Conservation (phyloP, 768 basidiomycete genomes). For the Boletus patriciae region DNA sequence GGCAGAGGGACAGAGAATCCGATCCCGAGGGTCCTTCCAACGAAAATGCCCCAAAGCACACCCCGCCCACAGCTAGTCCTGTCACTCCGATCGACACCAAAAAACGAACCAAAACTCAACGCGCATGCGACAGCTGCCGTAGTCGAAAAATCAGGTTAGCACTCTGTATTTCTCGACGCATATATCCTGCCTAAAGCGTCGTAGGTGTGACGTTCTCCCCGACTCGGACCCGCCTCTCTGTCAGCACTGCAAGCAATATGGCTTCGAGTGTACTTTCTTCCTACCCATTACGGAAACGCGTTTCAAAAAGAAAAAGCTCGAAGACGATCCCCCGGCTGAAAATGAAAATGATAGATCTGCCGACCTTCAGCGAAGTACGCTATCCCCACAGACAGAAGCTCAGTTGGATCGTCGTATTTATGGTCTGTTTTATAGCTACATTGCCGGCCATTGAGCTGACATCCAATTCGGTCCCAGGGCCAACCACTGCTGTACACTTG, state of each 20-base stretch:
- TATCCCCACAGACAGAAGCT: constrained; percentile 48
- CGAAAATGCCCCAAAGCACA: constrained; percentile 40
- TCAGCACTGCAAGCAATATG: constrained; percentile 93
- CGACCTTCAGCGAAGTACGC: constrained; percentile 35
- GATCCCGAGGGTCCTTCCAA: constrained; percentile 63
- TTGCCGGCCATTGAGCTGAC: constrained; percentile 18
- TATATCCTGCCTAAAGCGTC: constrained; percentile 12
- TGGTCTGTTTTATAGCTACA: constrained; percentile 42
- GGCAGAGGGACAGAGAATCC: constrained; percentile 50
- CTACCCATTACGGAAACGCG: constrained; percentile 98
- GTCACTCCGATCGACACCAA: constrained; percentile 55
- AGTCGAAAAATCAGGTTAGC: constrained; percentile 81
- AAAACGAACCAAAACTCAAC: constrained; percentile 90
- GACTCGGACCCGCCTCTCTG: constrained; percentile 81
- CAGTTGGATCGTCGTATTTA: constrained; percentile 62
- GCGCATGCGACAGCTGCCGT: constrained; percentile 90
- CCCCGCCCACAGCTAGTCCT: constrained; percentile 30
- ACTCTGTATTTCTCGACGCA: neutral
- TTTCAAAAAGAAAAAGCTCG: constrained; percentile 93
- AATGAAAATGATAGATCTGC: constrained; percentile 37
- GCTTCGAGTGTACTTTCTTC: constrained; percentile 95
- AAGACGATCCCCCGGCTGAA: constrained; percentile 57
- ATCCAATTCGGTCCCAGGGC: constrained; percentile 56
- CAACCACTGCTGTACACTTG: constrained; percentile 82
- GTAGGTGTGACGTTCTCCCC: constrained; percentile 77